These are phyloP conservation scores for Ustilago sp. DNA, from an alignment of 1,284 basidiomycete species.

Conservation along the genomic window DNA sequence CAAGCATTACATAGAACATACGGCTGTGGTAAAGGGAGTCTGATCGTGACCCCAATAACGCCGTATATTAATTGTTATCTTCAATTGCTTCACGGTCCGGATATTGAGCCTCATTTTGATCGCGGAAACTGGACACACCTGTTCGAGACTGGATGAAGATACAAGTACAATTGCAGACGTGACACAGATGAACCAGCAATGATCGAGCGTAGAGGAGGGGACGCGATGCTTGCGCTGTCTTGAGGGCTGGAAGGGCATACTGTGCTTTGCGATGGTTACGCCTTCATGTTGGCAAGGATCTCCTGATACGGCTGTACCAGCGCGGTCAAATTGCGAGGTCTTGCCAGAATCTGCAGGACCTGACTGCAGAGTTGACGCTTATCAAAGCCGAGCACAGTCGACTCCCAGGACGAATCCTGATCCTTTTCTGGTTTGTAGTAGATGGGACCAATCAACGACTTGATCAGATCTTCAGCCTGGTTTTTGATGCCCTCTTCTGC, in stretches of 20 bases:
- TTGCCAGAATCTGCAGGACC: conserved; percentile 51
- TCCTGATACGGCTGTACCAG: conserved; percentile 53
- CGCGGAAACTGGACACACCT: neutral
- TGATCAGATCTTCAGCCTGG: conserved; percentile 65
- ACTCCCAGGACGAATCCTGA: conserved; percentile 37
- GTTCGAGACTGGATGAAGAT: neutral
- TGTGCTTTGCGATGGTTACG: neutral
- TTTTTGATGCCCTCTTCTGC: conserved; percentile 64
- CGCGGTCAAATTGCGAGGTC: conserved; percentile 43
- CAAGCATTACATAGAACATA: too few species aligned
- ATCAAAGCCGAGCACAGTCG: conserved; percentile 44
- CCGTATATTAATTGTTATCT: too few species aligned
- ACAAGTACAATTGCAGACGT: conserved; percentile 1
- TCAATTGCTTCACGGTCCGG: too few species aligned
- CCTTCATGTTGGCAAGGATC: conserved; percentile 45
- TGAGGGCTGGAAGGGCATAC: neutral
- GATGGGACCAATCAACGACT: conserved; percentile 63
- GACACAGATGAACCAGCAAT: neutral
- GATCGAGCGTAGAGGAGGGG: neutral
- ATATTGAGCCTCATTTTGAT: too few species aligned
- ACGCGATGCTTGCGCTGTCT: too few species aligned
- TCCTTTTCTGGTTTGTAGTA: conserved; percentile 59
- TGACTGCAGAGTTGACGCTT: conserved; percentile 47
- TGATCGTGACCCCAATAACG: too few species aligned
- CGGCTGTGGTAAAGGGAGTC: too few species aligned